These are phyloP conservation scores for Eruca vesicaria DNA, from an alignment of 441 rosid genomes.

Conservation along the genomic window DNA sequence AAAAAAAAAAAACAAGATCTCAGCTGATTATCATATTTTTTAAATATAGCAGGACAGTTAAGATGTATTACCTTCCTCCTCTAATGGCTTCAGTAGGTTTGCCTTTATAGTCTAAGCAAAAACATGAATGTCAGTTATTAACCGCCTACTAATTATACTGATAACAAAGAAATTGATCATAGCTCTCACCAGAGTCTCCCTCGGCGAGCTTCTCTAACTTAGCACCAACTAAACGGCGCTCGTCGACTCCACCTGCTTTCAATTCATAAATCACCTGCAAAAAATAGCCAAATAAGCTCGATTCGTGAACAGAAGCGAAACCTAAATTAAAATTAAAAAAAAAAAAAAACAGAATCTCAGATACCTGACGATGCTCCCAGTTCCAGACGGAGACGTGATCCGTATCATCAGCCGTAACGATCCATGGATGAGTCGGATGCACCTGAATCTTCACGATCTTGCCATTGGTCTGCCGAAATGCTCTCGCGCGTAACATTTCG, in stretches of 20 bases:
- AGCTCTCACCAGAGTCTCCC: conserved; percentile 77
- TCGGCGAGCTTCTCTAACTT: conserved; percentile 98
- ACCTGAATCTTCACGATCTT: conserved; percentile 90
- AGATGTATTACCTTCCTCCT: conserved; percentile 76
- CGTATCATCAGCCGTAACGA: conserved; percentile 82
- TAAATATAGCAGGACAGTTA: background rate
- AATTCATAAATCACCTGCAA: conserved; percentile 78
- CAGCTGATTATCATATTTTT: background rate
- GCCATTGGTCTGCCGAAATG: conserved; percentile 51
- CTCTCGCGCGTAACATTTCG: too few species aligned
- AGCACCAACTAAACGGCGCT: conserved; percentile 95
- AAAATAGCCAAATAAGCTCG: background rate
- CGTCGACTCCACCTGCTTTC: conserved; percentile 96
- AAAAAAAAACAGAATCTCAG: background rate
- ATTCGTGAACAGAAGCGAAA: background rate
- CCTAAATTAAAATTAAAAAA: background rate
- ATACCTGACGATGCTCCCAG: conserved; percentile 92
- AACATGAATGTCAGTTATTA: background rate
- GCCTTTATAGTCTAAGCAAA: conserved; percentile 60
- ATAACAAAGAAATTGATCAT: background rate
- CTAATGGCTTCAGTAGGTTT: conserved; percentile 94
- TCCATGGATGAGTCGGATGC: conserved; percentile 98
- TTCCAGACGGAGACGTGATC: conserved; percentile 96
- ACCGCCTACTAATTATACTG: background rate
- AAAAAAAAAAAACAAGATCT: background rate